These are phyloP conservation scores for Fusarium verrucosum DNA, from an alignment of 2,329 filamentous ascomycete species.

Conservation along the genomic window DNA sequence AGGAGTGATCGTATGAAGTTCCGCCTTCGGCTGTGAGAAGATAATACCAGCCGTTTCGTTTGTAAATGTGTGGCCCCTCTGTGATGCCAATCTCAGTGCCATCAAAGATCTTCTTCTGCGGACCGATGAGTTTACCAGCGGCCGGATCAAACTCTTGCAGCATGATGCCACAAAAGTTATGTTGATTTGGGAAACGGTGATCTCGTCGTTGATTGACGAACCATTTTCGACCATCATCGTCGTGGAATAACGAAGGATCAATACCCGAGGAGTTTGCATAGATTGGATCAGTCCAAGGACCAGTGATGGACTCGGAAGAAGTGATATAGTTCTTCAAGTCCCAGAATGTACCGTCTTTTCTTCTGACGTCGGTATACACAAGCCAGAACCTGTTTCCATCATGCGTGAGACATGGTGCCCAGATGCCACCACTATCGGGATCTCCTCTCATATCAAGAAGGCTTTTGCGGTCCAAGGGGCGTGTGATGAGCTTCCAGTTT, in stretches of 20 bases:
- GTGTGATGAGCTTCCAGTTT: conserved; percentile 59
- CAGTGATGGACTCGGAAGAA: conserved; percentile 55
- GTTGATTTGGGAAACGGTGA: conserved; percentile 56
- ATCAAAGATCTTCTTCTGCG: conserved; percentile 62
- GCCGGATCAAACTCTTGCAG: conserved; percentile 65
- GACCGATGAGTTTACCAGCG: conserved; percentile 62
- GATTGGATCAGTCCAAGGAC: conserved; percentile 68
- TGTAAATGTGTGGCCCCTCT: conserved; percentile 67
- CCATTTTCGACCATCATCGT: conserved; percentile 64
- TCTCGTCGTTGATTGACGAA: conserved; percentile 66
- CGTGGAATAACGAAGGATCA: conserved; percentile 68
- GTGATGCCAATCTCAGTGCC: conserved; percentile 64
- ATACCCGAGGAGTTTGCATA: conserved; percentile 69
- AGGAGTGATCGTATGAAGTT: conserved; percentile 68
- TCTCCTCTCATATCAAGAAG: conserved; percentile 66
- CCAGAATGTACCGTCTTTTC: conserved; percentile 72
- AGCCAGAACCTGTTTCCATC: conserved; percentile 69
- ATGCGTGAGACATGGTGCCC: conserved; percentile 70
- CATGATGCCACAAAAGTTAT: conserved; percentile 62
- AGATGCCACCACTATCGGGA: conserved; percentile 67
- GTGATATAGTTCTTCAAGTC: conserved; percentile 69
- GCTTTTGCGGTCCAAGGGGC: conserved; percentile 57
- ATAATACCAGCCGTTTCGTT: conserved; percentile 66
- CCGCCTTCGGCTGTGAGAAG: conserved; percentile 68
- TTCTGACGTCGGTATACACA: conserved; percentile 72